phyloP scores from a whole-genome alignment of 495 filamentous ascomycete genomes.

The Corynascus novoguineensis region DNA sequence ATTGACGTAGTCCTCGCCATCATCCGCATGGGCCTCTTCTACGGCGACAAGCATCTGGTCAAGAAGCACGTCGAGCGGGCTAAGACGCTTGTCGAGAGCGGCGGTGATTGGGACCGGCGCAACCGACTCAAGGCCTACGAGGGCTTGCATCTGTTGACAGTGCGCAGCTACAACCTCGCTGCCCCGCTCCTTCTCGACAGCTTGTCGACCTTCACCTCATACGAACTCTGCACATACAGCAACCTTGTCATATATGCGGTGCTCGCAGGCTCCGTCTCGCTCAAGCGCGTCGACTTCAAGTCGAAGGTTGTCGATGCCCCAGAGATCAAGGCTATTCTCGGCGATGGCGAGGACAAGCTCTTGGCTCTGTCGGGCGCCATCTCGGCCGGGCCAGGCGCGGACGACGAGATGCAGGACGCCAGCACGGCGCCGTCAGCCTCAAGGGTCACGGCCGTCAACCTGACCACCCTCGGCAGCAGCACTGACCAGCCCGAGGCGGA shows the following conservation, averaged over 20 bases:
- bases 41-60: slow-evolving; percentile 80
- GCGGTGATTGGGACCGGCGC: slow-evolving; percentile 96
- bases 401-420: slow-evolving; percentile 73
- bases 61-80: slow-evolving; percentile 92
- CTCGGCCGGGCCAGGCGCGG: slow-evolving; percentile 72
- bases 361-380: slow-evolving; percentile 70
- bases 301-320: slow-evolving; percentile 96
- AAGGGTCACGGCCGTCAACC: slow-evolving; percentile 67
- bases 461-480: slow-evolving; percentile 70
- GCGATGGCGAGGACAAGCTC: slow-evolving; percentile 79
- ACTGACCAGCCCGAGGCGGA: slow-evolving; percentile 69
- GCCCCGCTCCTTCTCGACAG: slow-evolving; percentile 93
- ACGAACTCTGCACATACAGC: slow-evolving; percentile 94
- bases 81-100: slow-evolving; percentile 81
- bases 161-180: slow-evolving; percentile 80
- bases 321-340: slow-evolving; percentile 93
- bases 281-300: slow-evolving; percentile 98
- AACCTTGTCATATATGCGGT: slow-evolving; percentile 92
- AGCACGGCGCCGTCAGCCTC: slow-evolving; percentile 51
- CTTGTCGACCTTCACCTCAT: slow-evolving; percentile 96
- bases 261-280: slow-evolving; percentile 84
- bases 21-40: slow-evolving; percentile 92
- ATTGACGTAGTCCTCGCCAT: slow-evolving; percentile 95
- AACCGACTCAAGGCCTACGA: slow-evolving; percentile 98
- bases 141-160: slow-evolving; percentile 85